Evolutionary conservation across 1,139 yeast genomes (phyloP).

Genomic region (Geotrichum cucujoidarum): DNA sequence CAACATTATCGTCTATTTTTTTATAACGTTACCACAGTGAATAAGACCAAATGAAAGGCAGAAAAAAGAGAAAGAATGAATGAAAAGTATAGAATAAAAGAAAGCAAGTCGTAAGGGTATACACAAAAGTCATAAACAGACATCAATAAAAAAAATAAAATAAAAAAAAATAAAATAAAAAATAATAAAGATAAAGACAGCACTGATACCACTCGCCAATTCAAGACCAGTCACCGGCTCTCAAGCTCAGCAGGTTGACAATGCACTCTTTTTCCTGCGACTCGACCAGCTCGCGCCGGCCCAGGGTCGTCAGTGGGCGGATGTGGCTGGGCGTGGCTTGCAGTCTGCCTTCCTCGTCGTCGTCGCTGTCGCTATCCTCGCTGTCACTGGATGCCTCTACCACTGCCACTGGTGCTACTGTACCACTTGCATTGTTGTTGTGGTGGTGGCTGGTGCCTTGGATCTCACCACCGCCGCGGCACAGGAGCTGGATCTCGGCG

Average conservation of each 20-base stretch:
- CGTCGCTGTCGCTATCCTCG: not conserved
- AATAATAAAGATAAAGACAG: not conserved
- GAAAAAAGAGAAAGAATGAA: too few species aligned
- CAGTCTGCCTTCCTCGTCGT: not conserved
- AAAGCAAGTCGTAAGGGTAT: too few species aligned
- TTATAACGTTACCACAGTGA: too few species aligned
- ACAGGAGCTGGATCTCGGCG: not conserved
- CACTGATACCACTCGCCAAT: not conserved
- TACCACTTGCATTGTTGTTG: too few species aligned
- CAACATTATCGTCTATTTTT: too few species aligned
- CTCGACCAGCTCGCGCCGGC: constrained; percentile 5
- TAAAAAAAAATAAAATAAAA: not conserved
- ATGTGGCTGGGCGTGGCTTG: not conserved
- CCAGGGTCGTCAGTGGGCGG: not conserved
- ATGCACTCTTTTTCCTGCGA: constrained; percentile 17
- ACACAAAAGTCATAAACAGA: too few species aligned
- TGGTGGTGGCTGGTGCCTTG: not conserved
- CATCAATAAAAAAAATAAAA: not conserved
- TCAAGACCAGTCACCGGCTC: constrained; percentile 18
- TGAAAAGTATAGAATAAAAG: too few species aligned
- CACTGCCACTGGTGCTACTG: constrained; percentile 1
- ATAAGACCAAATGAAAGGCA: too few species aligned
- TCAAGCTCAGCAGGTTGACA: constrained; percentile 15
- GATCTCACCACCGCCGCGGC: too few species aligned
- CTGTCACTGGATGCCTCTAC: constrained; percentile 3